Evolutionary conservation across 2,329 filamentous ascomycete species (phyloP).

Genomic region (Cladophialophora chaetospira): DNA sequence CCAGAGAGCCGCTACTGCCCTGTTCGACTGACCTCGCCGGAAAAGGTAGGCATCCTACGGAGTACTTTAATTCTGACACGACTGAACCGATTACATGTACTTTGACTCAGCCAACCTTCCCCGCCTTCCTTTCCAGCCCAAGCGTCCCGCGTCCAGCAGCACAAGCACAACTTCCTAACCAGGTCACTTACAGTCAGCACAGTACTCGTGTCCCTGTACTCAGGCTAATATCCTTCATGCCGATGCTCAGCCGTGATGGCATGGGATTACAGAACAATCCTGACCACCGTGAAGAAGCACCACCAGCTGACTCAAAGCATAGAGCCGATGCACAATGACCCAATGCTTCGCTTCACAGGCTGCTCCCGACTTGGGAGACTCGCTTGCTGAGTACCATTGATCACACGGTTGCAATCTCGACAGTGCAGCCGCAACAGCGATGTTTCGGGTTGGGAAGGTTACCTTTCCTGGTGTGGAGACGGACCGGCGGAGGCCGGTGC

Average conservation of each 20-base stretch:
- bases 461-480: not conserved
- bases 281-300: not conserved
- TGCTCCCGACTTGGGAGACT: not conserved
- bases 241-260: not conserved
- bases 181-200: not conserved
- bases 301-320: not conserved
- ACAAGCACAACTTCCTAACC: not conserved
- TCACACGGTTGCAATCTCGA: not conserved
- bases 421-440: not conserved
- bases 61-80: not conserved
- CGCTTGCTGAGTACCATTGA: not conserved
- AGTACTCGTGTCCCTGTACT: not conserved
- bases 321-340: not conserved
- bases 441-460: not conserved
- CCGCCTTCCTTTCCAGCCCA: not conserved
- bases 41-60: not conserved
- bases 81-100: not conserved
- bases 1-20: not conserved
- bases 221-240: slow-evolving; percentile 1
- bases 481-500: not conserved
- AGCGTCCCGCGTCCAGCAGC: not conserved
- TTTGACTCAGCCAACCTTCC: slow-evolving; percentile 3
- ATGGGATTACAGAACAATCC: not conserved
- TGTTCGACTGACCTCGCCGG: not conserved
- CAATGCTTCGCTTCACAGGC: not conserved